phyloP scores from a whole-genome alignment of 495 filamentous ascomycete species.

The Xylona heveae region DNA sequence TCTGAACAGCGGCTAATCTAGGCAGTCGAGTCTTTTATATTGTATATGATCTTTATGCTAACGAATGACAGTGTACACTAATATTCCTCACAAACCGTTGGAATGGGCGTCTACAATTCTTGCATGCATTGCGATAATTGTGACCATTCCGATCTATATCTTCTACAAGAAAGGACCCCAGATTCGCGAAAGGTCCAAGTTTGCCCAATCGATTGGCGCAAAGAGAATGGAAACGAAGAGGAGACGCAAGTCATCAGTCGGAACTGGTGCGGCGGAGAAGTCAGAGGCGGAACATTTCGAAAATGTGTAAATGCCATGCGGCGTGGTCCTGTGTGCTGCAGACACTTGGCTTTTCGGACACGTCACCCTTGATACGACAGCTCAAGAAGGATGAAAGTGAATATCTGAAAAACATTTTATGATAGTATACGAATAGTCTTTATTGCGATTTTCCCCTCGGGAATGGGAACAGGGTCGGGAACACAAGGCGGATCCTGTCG shows the following conservation, averaged over 20 bases:
- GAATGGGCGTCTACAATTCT: conserved; percentile 24
- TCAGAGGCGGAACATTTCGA: neutral
- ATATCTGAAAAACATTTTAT: no score
- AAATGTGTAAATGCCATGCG: no score
- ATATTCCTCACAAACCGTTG: conserved; percentile 5
- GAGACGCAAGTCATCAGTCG: neutral
- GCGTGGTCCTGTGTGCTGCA: no score
- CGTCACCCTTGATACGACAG: no score
- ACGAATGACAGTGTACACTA: neutral
- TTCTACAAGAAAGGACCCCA: conserved; percentile 28
- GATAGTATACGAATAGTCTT: no score
- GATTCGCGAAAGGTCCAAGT: conserved; percentile 23
- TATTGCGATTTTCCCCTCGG: no score
- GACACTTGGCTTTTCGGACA: no score
- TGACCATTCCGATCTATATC: conserved; percentile 25
- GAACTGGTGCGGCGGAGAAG: neutral
- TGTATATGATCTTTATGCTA: neutral
- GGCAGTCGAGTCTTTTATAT: neutral
- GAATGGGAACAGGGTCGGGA: no score
- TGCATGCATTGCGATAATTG: conserved; percentile 19
- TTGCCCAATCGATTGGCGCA: conserved; percentile 14
- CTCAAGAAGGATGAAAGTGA: no score
- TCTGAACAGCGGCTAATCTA: neutral
- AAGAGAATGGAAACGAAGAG: neutral
- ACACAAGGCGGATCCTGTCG: no score